A percentile compares a stretch with the other conserved stretches of the same genome.
These are phyloP conservation scores for Sporisorium scitamineum DNA, from an alignment of 1,284 basidiomycete species.

Conservation along the genomic window DNA sequence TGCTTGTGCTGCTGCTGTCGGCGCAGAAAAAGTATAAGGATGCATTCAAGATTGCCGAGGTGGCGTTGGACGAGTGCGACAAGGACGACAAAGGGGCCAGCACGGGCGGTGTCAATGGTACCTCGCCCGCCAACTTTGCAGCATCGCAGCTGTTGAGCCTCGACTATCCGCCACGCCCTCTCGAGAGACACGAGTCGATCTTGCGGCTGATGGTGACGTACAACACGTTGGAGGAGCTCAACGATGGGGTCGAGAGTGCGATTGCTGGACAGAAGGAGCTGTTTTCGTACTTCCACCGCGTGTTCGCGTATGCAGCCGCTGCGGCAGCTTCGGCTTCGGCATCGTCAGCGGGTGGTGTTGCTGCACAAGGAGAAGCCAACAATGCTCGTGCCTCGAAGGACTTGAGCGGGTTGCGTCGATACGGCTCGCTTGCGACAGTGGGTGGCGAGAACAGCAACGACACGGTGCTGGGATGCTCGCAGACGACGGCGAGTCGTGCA, in stretches of 20 bases:
- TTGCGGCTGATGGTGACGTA: slow-evolving; percentile 89
- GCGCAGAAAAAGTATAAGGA: slow-evolving; percentile 84
- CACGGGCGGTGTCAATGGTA: slow-evolving; percentile 66
- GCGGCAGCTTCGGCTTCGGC: slow-evolving; percentile 41
- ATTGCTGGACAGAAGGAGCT: slow-evolving; percentile 85
- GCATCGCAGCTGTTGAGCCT: slow-evolving; percentile 71
- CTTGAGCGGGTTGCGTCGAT: slow-evolving; percentile 27
- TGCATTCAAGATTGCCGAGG: slow-evolving; percentile 82
- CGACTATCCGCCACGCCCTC: slow-evolving; percentile 73
- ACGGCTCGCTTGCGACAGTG: slow-evolving; percentile 37
- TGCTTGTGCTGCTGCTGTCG: slow-evolving; percentile 84
- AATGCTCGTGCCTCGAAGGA: slow-evolving; percentile 24
- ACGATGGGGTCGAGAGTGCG: slow-evolving; percentile 87
- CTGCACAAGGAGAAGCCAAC: slow-evolving; percentile 1
- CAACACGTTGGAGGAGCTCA: slow-evolving; percentile 83
- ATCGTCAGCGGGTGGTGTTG: slow-evolving; percentile 17
- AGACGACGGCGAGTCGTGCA: slow-evolving; percentile 21
- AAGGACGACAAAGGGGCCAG: slow-evolving; percentile 68
- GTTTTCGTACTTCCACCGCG: slow-evolving; percentile 79
- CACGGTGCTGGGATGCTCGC: slow-evolving; percentile 22
- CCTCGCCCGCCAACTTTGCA: slow-evolving; percentile 49
- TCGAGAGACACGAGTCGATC: slow-evolving; percentile 81
- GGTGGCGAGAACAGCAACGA: slow-evolving; percentile 32
- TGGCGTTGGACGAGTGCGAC: slow-evolving; percentile 70
- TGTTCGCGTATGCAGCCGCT: slow-evolving; percentile 48